These are phyloP conservation scores for Alternaria viburni DNA, from an alignment of 2,329 filamentous ascomycete genomes.

Conservation along the genomic window DNA sequence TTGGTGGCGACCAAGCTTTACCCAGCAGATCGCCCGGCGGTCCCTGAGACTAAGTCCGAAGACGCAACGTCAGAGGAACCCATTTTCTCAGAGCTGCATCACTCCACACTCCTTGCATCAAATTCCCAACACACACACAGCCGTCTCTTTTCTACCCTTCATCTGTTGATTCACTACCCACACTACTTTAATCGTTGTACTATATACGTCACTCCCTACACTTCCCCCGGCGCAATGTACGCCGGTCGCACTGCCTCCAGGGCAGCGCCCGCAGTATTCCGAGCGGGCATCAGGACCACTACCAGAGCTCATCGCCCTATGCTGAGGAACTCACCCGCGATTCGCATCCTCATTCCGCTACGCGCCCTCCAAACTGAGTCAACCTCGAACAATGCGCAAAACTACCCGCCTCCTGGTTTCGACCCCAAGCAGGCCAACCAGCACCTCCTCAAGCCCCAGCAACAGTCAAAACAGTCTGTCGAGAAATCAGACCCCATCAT, in stretches of 20 bases:
- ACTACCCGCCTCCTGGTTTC: slow-evolving; percentile 85
- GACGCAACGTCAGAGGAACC: slow-evolving; percentile 13
- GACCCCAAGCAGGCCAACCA: slow-evolving; percentile 90
- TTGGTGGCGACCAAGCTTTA: slow-evolving; percentile 26
- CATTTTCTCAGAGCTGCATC: slow-evolving; percentile 21
- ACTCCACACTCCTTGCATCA: slow-evolving; percentile 18
- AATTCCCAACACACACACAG: neutral
- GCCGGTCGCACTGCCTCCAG: slow-evolving; percentile 52
- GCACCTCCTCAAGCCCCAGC: slow-evolving; percentile 64
- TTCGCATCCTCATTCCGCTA: slow-evolving; percentile 64
- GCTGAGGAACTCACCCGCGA: slow-evolving; percentile 60
- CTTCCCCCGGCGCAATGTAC: slow-evolving; percentile 51
- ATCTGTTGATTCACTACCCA: slow-evolving; percentile 8
- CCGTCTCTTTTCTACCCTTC: slow-evolving; percentile 13
- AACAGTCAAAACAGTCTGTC: slow-evolving; percentile 28
- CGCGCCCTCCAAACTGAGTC: slow-evolving; percentile 64
- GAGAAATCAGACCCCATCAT: slow-evolving; percentile 44
- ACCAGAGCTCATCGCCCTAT: slow-evolving; percentile 51
- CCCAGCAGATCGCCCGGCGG: slow-evolving; percentile 16
- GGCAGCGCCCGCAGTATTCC: slow-evolving; percentile 56
- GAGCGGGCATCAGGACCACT: slow-evolving; percentile 52
- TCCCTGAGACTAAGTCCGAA: slow-evolving; percentile 14
- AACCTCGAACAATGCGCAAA: slow-evolving; percentile 55
- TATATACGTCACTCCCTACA: slow-evolving; percentile 21
- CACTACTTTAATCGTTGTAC: slow-evolving; percentile 9